Base-by-base conservation (phyloP, 2,329 filamentous ascomycete species). In the Pseudonectria buxi region DNA sequence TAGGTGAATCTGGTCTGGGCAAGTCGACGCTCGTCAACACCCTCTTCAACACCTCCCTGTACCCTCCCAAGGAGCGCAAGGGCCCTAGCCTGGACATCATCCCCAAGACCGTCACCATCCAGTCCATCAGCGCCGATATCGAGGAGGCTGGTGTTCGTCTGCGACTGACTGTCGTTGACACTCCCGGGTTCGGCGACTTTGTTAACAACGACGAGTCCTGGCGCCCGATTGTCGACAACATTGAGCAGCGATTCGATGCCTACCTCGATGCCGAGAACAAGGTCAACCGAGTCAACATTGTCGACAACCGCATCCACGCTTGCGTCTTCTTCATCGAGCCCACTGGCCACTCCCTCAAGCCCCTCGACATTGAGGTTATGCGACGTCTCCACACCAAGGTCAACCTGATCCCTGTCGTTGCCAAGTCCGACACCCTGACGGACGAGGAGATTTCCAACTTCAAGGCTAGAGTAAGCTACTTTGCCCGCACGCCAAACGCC, bases 291-390 rank as follows among this genome's bases (percentile, higher is more conserved):
- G 95, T 95, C 82, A 98, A 98, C 77, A 96, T 96, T 64, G 84
- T 98, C 45, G 92, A 98, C 71, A 98, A 96, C 76, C 86, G 92
- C 55, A 94, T 98, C 46, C 92, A 98, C 58, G 92, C 92, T 37
- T 96, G 94, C 57, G 92, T 98, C 45, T 98, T 95, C 79, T 98
- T 98, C 74, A 95, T 98, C 56, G 90, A 98, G 71, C 92, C 92
- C 50, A 98, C 92, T 24, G 92, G 92, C 43, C 92, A 98, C 74
- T 94, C 92, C 24, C 74, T 98, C 58, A 98, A 98, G 81, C 92
- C 92, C 46, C 75, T 98, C 48, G 92, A 98, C 60, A 95, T 98
- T 49, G 92, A 98, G 72, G 92, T 98, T 49, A 98, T 98, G 92
- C 89, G 90, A 67, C 84, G 92, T 61, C 81, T 98, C 44, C 92